Evolutionary conservation across 352 stramenopile genomes (phyloP), one percentile per base, ranked within the genome.

Genomic region (Saprolegnia diclina): DNA sequence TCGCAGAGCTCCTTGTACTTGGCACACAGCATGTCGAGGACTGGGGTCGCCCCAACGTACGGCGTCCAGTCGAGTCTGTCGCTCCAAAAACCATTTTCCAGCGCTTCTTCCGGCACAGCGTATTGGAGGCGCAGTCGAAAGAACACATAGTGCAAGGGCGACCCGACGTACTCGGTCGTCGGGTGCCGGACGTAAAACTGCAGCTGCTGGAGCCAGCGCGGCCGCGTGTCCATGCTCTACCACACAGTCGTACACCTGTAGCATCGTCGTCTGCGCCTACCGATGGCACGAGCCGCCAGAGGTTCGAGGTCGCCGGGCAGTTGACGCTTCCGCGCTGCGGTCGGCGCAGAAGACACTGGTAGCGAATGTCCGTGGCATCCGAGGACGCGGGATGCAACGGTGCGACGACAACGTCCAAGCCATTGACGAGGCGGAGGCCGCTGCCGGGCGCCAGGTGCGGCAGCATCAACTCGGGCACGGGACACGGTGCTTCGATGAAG

Each of bases 61-160:
- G 24, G 24, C 13, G 14, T 29, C 85, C 83, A 92, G 67, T 91
- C 76, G 35, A 87, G 57, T 10, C 32, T n/a, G 57, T 72, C 75
- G 69, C 83, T 90, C 83, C 85, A 92, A 52, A 85, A 85, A 0
- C 29, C 62, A 16, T 53, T 65, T 53, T 92, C 85, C 4, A 92
- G 37, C 4, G 57, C 16, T 0, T 26, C 22, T 48, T 92, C 85
- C 9, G 77, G 71, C 18, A 61, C 14, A 14, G 50, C 26, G 45
- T 56, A 74, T 32, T 71, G 57, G 19, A 88, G 52, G 0, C n/a
- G 18, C 1, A 90, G 74, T 11, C 75, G 77, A 42, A 91, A 90
- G 32, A 78, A 76, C 1, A 37, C 56, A 45, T 46, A 72, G 18
- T 11, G 37, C 14, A 56, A 24, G 21, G 19, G 42, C 16, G 48